Evolutionary conservation across 2,329 filamentous ascomycete species (phyloP).

Genomic region (Ophiostoma montium): DNA sequence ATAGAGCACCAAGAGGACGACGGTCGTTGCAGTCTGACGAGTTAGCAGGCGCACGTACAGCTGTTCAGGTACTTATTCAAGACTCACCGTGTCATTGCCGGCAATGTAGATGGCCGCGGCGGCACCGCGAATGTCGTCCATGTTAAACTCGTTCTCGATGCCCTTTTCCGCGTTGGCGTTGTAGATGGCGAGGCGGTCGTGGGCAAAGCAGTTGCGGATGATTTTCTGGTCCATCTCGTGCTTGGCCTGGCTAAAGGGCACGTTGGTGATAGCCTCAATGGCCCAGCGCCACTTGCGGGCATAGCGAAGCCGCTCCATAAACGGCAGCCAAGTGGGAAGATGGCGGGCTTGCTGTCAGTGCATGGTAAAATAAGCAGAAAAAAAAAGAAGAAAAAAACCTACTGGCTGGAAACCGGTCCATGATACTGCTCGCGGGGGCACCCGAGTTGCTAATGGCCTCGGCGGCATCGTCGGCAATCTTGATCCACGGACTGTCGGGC

Average conservation of each 20-base stretch:
- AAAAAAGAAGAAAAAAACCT: neutral
- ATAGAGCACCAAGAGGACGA: conserved; percentile 30
- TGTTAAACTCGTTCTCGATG: conserved; percentile 16
- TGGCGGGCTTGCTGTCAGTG: neutral
- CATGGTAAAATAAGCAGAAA: too few species aligned
- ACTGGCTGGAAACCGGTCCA: conserved; percentile 11
- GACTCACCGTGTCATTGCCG: conserved; percentile 25
- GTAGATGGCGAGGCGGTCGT: neutral
- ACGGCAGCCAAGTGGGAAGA: conserved; percentile 10
- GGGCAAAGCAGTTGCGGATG: conserved; percentile 11
- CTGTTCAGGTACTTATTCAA: neutral
- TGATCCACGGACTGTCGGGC: conserved; percentile 26
- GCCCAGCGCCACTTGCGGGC: conserved; percentile 8
- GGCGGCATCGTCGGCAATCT: conserved; percentile 19
- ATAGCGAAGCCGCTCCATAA: conserved; percentile 8
- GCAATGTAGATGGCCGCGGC: conserved; percentile 25
- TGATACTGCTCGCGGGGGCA: conserved; percentile 10
- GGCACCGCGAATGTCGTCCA: conserved; percentile 22
- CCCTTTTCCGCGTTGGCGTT: conserved; percentile 6
- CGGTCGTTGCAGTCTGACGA: conserved; percentile 20
- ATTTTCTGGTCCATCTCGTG: neutral
- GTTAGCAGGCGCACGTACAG: neutral
- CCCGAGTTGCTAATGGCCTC: conserved; percentile 12
- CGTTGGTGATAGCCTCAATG: neutral
- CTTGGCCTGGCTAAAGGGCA: neutral